Base-by-base conservation (phyloP, 2,329 filamentous ascomycete genomes). In the Epichloe scottii region DNA sequence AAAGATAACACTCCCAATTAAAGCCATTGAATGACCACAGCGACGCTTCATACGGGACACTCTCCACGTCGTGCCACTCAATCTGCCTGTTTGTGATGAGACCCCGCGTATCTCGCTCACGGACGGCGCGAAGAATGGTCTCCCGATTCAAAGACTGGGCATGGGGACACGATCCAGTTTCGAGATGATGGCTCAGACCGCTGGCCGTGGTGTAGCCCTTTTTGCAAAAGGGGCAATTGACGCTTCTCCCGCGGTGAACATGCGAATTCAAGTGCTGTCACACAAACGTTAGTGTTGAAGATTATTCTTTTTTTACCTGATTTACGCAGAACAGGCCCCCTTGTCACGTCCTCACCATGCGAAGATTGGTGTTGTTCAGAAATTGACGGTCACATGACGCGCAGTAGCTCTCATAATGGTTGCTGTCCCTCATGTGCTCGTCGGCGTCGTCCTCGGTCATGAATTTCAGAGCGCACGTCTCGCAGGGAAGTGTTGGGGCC, bases 211-310 rank as follows among this genome's bases (percentile, higher is more conserved):
- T 66, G 55, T 68, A 78, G 5, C 4, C 17, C 1, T 38, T 52
- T 37, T 65, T 59, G 64, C 81, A 84, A 58, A 77, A 82, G 0
- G 75, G 79, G 52, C 81, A 85, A 0, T 39, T 1, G 7, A 81
- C 60, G 2, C 61, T 61, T 0, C 46, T 52, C 50, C 72, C 71
- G 0, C 67, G 68, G 55, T 85, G 80, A 48, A 61, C 57, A 6
- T 65, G 65, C 0, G 78, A 82, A 34, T 73, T 74, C 6, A 77
- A 67, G 54, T 84, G 80, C 79, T 82, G 37, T 30, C 3, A 21
- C 6, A 34, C 21, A 11, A 14, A 15, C 8, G 21, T 17, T n/a
- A 42, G 5, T 21, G 40, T 21, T 7, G 1, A 38, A 12, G 3
- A 14, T n/a, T 5, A 3, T 38, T 38, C 2, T 39, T 34, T 46